Conservation (phyloP, 2,329 filamentous ascomycete species). For the Epichloe baconii region DNA sequence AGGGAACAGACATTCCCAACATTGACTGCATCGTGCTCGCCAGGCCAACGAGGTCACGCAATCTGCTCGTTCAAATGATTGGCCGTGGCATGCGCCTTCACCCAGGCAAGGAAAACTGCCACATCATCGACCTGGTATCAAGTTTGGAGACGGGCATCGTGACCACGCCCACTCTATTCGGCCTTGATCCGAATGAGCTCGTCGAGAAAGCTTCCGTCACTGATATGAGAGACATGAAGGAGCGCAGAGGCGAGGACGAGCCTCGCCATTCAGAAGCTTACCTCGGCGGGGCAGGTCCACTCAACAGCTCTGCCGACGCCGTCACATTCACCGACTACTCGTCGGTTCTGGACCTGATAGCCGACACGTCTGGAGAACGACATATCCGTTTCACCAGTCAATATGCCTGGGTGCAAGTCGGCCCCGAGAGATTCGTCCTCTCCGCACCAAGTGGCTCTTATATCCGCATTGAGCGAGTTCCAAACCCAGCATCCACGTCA, state of each 20-base stretch:
- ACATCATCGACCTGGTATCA: slow-evolving; percentile 92
- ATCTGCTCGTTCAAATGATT: slow-evolving; percentile 94
- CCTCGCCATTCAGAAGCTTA: slow-evolving; percentile 8
- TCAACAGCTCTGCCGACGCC: slow-evolving; percentile 19
- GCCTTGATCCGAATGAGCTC: slow-evolving; percentile 71
- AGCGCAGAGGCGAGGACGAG: slow-evolving; percentile 32
- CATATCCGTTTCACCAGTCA: slow-evolving; percentile 67
- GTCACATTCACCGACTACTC: slow-evolving; percentile 84
- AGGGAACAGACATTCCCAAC: slow-evolving; percentile 95
- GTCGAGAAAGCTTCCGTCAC: slow-evolving; percentile 52
- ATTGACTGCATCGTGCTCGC: slow-evolving; percentile 87
- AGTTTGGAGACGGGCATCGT: slow-evolving; percentile 73
- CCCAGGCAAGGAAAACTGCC: slow-evolving; percentile 72
- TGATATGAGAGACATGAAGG: slow-evolving; percentile 44
- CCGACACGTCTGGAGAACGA: slow-evolving; percentile 64
- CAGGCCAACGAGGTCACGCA: slow-evolving; percentile 81
- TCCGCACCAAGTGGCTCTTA: slow-evolving; percentile 50
- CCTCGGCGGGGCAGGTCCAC: slow-evolving; percentile 3
- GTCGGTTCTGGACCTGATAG: slow-evolving; percentile 79
- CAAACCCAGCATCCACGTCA: slow-evolving; percentile 8
- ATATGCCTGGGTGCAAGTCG: slow-evolving; percentile 72
- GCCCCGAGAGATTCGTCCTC: slow-evolving; percentile 58
- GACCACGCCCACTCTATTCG: slow-evolving; percentile 84
- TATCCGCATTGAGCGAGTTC: slow-evolving; percentile 35
- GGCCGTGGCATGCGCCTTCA: slow-evolving; percentile 81